Evolutionary conservation across 768 basidiomycete species (phyloP).

Genomic region (Kwoniella mangroviensis): DNA sequence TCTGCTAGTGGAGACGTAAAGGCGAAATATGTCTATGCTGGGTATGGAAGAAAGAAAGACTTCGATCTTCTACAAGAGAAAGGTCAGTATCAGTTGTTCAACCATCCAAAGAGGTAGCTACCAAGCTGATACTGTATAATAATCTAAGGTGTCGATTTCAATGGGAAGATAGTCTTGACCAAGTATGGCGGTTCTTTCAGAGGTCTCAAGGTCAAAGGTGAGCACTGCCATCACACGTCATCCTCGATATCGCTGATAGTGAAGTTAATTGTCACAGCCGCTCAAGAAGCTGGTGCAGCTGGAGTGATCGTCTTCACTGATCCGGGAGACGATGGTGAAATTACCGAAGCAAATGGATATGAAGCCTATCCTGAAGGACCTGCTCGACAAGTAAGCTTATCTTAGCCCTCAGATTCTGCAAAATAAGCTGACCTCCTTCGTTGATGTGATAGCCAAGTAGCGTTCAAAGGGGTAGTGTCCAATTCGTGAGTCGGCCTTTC

Average conservation of each 20-base stretch:
- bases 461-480: conserved; percentile 83
- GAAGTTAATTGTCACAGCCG: conserved; percentile 58
- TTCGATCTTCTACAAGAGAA: conserved; percentile 69
- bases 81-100: conserved; percentile 55
- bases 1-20: conserved; percentile 75
- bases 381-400: conserved; percentile 68
- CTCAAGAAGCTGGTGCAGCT: conserved; percentile 78
- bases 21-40: conserved; percentile 67
- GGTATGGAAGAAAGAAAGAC: conserved; percentile 77
- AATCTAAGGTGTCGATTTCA: conserved; percentile 69
- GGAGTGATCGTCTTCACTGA: conserved; percentile 79
- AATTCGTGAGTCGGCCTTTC: conserved; percentile 61
- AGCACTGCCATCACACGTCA: not conserved
- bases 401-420: conserved; percentile 60
- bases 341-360: conserved; percentile 77
- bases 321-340: conserved; percentile 80
- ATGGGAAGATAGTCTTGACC: conserved; percentile 75
- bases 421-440: not conserved
- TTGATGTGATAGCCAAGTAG: conserved; percentile 27
- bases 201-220: conserved; percentile 73
- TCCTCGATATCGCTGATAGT: not conserved
- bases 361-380: conserved; percentile 80
- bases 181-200: conserved; percentile 76
- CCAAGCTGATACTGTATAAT: not conserved
- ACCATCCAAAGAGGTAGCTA: not conserved